Evolutionary conservation across 441 rosid species (phyloP).

Genomic region (Jatropha multifida): DNA sequence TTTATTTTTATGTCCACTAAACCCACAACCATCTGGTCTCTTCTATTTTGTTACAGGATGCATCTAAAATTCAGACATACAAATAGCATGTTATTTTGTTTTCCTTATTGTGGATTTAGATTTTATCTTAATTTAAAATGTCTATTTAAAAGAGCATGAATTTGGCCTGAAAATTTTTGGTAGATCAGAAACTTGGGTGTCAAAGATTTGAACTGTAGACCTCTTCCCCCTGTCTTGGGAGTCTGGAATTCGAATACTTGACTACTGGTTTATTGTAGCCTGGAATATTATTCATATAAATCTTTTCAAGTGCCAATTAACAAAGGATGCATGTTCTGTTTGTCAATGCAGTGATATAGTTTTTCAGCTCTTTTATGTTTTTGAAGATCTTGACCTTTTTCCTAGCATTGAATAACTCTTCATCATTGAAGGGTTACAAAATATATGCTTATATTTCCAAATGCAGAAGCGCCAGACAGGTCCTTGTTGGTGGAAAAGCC

Average conservation of each 20-base stretch:
- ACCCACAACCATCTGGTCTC: neutral
- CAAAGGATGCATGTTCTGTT: neutral
- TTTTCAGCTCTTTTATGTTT: neutral
- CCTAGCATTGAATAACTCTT: neutral
- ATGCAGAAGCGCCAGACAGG: neutral
- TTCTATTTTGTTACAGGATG: neutral
- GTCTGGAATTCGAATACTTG: neutral
- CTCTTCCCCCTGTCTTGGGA: neutral
- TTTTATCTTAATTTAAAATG: neutral
- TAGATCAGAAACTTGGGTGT: neutral
- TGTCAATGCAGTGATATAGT: neutral
- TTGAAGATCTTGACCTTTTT: neutral
- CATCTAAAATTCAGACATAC: neutral
- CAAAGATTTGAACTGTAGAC: neutral
- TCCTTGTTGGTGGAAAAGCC: neutral
- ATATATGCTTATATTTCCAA: neutral
- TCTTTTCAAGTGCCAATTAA: neutral
- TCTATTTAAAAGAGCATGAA: neutral
- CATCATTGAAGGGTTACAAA: neutral
- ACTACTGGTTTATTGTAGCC: neutral
- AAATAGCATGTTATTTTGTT: neutral
- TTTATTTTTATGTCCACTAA: neutral
- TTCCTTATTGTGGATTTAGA: neutral
- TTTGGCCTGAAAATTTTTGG: neutral
- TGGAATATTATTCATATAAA: neutral